These are phyloP conservation scores for Ophiostoma perfectum DNA, from an alignment of 2,329 filamentous ascomycete species.

Conservation along the genomic window DNA sequence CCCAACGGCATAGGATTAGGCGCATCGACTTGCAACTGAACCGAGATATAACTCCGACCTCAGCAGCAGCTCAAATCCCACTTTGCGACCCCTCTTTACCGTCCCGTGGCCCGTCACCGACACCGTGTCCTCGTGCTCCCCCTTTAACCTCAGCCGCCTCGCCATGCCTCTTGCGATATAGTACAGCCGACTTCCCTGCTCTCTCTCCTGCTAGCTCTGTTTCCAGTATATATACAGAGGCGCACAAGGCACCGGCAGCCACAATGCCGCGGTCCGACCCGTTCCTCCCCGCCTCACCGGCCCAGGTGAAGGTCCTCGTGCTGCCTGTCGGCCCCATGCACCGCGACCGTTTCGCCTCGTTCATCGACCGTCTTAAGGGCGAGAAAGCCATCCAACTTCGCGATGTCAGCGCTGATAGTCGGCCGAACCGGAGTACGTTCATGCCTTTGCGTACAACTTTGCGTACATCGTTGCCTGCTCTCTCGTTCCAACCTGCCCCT, in stretches of 20 bases:
- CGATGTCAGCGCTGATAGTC: constrained; percentile 78
- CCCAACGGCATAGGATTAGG: too few species aligned
- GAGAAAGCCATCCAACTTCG: constrained; percentile 79
- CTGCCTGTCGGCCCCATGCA: constrained; percentile 84
- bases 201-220: too few species aligned
- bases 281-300: constrained; percentile 84
- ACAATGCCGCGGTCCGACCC: constrained; percentile 55
- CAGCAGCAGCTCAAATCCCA: background rate
- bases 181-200: background rate
- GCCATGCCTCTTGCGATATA: background rate
- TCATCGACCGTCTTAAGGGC: constrained; percentile 69
- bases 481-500: constrained; percentile 14
- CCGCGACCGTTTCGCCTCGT: constrained; percentile 70
- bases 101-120: background rate
- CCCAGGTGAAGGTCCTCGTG: constrained; percentile 80
- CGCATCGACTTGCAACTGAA: too few species aligned
- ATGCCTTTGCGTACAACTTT: too few species aligned
- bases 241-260: constrained; percentile 8
- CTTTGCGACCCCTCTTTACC: background rate
- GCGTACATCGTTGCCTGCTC: constrained; percentile 9
- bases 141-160: constrained; percentile 18
- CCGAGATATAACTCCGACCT: background rate
- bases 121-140: constrained; percentile 8
- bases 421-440: constrained; percentile 74
- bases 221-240: background rate